Conservation (phyloP, 495 filamentous ascomycete genomes). For the Podospora appendiculata region DNA sequence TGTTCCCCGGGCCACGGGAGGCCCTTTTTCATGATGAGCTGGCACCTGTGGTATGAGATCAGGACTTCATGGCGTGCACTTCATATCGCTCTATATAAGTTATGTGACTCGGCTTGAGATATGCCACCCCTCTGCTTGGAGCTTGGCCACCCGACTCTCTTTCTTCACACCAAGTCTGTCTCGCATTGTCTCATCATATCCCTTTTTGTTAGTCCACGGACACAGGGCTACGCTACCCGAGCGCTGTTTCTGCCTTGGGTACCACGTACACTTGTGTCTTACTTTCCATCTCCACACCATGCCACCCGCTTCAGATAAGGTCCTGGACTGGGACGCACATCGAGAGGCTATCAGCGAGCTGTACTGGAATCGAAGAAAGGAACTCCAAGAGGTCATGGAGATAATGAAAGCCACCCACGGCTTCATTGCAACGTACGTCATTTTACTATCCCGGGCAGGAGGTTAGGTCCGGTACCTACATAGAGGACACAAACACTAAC, state of each 20-base stretch:
- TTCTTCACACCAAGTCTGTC: too few species aligned
- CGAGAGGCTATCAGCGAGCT: slow-evolving; percentile 12
- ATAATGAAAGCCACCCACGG: slow-evolving; percentile 10
- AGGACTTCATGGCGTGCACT: too few species aligned
- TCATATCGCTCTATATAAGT: too few species aligned
- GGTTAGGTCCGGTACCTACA: background rate
- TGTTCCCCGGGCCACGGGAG: too few species aligned
- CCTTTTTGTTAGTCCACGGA: too few species aligned
- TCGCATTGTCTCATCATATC: too few species aligned
- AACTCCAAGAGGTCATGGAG: slow-evolving; percentile 15
- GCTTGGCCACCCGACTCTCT: too few species aligned
- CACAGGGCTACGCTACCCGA: too few species aligned
- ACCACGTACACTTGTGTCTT: background rate
- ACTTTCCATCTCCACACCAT: background rate
- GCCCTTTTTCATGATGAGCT: too few species aligned
- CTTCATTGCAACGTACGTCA: slow-evolving; percentile 16
- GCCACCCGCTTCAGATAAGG: background rate
- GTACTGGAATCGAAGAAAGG: slow-evolving; percentile 10
- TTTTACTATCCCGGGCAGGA: background rate
- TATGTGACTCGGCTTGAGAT: too few species aligned
- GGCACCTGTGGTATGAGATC: too few species aligned
- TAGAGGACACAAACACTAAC: background rate
- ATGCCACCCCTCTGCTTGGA: too few species aligned
- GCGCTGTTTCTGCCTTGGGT: background rate
- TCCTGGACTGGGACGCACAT: slow-evolving; percentile 12